Evolutionary conservation across 768 basidiomycete genomes (phyloP).

Genomic region (Trametes cubensis): DNA sequence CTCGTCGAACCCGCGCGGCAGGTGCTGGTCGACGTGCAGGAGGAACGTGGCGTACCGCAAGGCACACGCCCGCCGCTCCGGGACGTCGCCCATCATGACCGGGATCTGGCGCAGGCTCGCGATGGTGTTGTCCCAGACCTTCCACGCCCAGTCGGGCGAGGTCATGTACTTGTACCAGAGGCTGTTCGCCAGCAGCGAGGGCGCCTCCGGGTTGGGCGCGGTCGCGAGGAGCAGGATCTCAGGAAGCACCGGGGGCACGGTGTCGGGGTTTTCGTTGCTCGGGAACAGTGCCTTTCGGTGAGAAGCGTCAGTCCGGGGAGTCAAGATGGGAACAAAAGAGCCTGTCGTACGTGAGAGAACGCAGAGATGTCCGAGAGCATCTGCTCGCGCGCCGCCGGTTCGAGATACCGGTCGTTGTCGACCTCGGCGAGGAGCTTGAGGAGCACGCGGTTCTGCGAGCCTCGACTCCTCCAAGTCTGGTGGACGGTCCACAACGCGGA

Average conservation of each 20-base stretch:
- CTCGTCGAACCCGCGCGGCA: conserved; percentile 71
- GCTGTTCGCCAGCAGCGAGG: conserved; percentile 70
- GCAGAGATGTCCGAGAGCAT: conserved; percentile 60
- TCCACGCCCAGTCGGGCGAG: conserved; percentile 75
- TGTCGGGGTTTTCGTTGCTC: conserved; percentile 36
- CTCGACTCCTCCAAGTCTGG: conserved; percentile 62
- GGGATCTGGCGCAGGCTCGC: conserved; percentile 73
- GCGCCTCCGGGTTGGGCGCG: conserved; percentile 60
- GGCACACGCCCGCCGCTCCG: conserved; percentile 53
- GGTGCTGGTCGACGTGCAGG: conserved; percentile 72
- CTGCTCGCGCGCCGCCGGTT: conserved; percentile 56
- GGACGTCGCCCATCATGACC: conserved; percentile 50
- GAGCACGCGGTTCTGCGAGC: conserved; percentile 65
- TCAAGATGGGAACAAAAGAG: neutral
- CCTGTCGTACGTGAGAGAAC: conserved; percentile 58
- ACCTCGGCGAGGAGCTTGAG: conserved; percentile 66
- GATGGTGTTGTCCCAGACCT: conserved; percentile 83
- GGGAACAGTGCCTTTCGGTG: conserved; percentile 45
- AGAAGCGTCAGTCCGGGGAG: neutral
- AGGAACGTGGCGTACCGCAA: conserved; percentile 72
- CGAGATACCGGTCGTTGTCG: conserved; percentile 61
- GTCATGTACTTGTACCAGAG: conserved; percentile 85
- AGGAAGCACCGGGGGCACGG: conserved; percentile 46
- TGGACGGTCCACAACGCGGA: conserved; percentile 64
- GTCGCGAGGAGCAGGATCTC: conserved; percentile 71